These are phyloP conservation scores for Mycosphaerella sp. DNA, from an alignment of 2,329 filamentous ascomycete species.

Conservation along the genomic window DNA sequence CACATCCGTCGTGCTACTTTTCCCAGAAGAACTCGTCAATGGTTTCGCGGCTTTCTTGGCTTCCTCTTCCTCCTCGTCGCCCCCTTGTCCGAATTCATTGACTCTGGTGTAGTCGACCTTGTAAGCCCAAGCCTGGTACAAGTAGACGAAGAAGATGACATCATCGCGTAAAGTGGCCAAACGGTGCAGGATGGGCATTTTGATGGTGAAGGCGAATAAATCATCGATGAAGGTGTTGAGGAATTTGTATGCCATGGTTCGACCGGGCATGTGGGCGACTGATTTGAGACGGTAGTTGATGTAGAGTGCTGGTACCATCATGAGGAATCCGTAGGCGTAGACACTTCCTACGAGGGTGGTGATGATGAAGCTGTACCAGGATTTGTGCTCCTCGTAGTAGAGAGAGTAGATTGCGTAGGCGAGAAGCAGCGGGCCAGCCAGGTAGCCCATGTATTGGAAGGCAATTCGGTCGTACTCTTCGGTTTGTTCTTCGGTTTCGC, in stretches of 20 bases:
- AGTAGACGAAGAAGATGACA: slow-evolving; percentile 94
- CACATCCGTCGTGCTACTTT: slow-evolving; percentile 11
- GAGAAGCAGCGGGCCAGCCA: slow-evolving; percentile 78
- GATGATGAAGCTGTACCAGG: slow-evolving; percentile 86
- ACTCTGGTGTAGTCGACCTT: slow-evolving; percentile 84
- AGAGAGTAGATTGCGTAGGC: slow-evolving; percentile 90
- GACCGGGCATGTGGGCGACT: slow-evolving; percentile 93
- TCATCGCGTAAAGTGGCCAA: slow-evolving; percentile 90
- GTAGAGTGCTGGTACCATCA: slow-evolving; percentile 97
- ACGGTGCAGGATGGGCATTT: slow-evolving; percentile 93
- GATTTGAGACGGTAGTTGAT: slow-evolving; percentile 95
- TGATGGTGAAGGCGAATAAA: slow-evolving; percentile 97
- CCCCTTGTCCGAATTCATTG: slow-evolving; percentile 97
- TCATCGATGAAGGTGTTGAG: slow-evolving; percentile 99
- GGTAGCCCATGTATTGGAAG: slow-evolving; percentile 93
- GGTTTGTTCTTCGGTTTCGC: slow-evolving; percentile 92
- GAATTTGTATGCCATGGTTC: slow-evolving; percentile 98
- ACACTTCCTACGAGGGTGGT: slow-evolving; percentile 91
- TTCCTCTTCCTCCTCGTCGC: slow-evolving; percentile 66
- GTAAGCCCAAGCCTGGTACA: slow-evolving; percentile 93
- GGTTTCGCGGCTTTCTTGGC: slow-evolving; percentile 44
- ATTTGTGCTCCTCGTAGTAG: slow-evolving; percentile 90
- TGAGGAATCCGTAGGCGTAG: slow-evolving; percentile 96
- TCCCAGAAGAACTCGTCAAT: slow-evolving; percentile 30
- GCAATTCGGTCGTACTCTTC: slow-evolving; percentile 98